Evolutionary conservation across 768 basidiomycete species (phyloP).

Genomic region (Kwoniella mangroviensis): DNA sequence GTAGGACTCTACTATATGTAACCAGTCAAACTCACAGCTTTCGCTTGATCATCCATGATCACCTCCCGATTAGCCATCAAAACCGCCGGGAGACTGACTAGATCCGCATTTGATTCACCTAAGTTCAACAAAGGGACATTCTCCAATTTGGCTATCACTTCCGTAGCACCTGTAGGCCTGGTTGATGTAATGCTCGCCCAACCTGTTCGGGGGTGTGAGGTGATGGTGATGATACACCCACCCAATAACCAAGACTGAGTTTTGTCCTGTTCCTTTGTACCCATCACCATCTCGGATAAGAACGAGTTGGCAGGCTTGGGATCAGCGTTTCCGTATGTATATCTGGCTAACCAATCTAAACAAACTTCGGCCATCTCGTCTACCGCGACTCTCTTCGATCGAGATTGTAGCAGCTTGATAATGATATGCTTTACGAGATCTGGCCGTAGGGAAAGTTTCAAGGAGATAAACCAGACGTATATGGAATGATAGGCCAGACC

Average conservation of each 20-base stretch:
- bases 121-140: conserved; percentile 84
- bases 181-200: conserved; percentile 88
- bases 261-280: conserved; percentile 39
- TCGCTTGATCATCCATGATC: conserved; percentile 10
- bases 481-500: conserved; percentile 86
- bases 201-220: conserved; percentile 71
- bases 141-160: conserved; percentile 81
- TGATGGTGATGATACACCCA: conserved; percentile 80
- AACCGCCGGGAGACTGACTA: conserved; percentile 72
- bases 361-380: conserved; percentile 94
- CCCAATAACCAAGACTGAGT: conserved; percentile 84
- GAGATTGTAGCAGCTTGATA: conserved; percentile 80
- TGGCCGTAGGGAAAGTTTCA: conserved; percentile 79
- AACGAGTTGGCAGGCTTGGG: conserved; percentile 81
- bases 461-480: conserved; percentile 90
- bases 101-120: conserved; percentile 82
- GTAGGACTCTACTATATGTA: neutral
- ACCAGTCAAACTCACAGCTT: neutral
- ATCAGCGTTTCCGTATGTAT: conserved; percentile 91
- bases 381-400: conserved; percentile 71
- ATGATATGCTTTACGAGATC: conserved; percentile 84
- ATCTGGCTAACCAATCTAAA: conserved; percentile 95
- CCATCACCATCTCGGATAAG: conserved; percentile 76
- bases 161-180: conserved; percentile 85
- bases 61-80: conserved; percentile 71